Evolutionary conservation across 768 basidiomycete genomes (phyloP).

Genomic region (Naematelia encephala): DNA sequence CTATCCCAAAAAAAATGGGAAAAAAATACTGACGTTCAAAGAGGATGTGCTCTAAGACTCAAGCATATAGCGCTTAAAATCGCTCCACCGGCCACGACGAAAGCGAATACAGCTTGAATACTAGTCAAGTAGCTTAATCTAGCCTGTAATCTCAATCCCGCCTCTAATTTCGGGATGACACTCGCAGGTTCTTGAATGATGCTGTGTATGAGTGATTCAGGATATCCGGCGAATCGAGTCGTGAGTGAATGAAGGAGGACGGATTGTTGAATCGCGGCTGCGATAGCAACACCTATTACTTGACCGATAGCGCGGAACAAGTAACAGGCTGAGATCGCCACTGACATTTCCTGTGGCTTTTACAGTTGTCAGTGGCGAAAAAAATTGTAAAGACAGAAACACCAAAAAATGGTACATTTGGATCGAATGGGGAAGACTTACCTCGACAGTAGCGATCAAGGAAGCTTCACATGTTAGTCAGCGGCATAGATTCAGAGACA

Average conservation of each 20-base stretch:
- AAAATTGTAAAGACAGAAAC: background rate
- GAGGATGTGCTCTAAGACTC: constrained; percentile 9
- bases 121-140: constrained; percentile 33
- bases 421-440: constrained; percentile 5
- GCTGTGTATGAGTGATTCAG: constrained; percentile 12
- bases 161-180: constrained; percentile 25
- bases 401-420: background rate
- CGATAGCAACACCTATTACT: constrained; percentile 41
- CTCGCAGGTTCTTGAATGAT: constrained; percentile 38
- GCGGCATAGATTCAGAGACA: background rate
- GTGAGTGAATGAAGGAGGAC: constrained; percentile 24
- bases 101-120: constrained; percentile 36
- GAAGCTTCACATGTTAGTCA: constrained; percentile 9
- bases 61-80: constrained; percentile 18
- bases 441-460: constrained; percentile 18
- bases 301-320: constrained; percentile 46
- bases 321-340: constrained; percentile 47
- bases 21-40: constrained; percentile 5
- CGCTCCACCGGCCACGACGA: constrained; percentile 26
- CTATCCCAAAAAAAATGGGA: too few relatives aligned
- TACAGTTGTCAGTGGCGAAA: too few relatives aligned
- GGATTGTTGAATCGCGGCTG: constrained; percentile 43
- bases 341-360: constrained; percentile 27
- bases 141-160: constrained; percentile 18
- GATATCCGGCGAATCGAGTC: constrained; percentile 4